Evolutionary conservation across 139 green algal genomes (phyloP).

Genomic region (Diplosphaera chodatii): DNA sequence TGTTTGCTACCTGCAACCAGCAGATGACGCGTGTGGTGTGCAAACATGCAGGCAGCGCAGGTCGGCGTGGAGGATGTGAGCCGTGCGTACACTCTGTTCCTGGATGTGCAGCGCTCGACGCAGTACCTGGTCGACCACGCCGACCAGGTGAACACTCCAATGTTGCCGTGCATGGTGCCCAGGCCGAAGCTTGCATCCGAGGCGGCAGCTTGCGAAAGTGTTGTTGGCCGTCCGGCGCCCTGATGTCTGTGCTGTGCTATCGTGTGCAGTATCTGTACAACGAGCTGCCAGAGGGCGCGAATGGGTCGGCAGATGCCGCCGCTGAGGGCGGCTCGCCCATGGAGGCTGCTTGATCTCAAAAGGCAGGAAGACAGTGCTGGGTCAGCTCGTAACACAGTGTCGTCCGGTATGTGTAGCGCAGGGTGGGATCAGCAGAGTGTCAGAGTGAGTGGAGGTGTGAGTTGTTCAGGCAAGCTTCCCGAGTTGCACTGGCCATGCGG

Average conservation of each 20-base stretch:
- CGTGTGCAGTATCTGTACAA: neutral
- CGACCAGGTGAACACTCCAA: conserved; percentile 51
- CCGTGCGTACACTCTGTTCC: conserved; percentile 91
- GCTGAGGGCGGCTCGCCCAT: neutral
- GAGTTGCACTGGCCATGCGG: too few species aligned
- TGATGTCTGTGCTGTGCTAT: neutral
- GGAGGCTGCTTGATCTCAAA: neutral
- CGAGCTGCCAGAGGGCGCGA: neutral
- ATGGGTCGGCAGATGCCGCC: neutral
- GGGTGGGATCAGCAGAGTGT: too few species aligned
- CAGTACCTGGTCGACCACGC: conserved; percentile 65
- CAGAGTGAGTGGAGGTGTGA: too few species aligned
- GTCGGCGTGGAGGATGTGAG: conserved; percentile 95
- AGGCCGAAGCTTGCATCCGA: too few species aligned
- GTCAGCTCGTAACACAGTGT: too few species aligned
- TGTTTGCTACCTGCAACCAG: too few species aligned
- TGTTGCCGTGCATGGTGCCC: too few species aligned
- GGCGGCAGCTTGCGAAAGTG: too few species aligned
- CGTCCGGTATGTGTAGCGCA: too few species aligned
- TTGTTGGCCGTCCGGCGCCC: too few species aligned
- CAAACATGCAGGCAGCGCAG: conserved; percentile 15
- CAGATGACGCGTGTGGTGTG: neutral
- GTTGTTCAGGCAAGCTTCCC: too few species aligned
- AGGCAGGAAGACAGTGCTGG: too few species aligned
- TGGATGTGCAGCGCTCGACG: conserved; percentile 84